These are phyloP conservation scores for Chrysopogon serrulatus DNA, from an alignment of 176 grass and related monocot species.

Conservation along the genomic window DNA sequence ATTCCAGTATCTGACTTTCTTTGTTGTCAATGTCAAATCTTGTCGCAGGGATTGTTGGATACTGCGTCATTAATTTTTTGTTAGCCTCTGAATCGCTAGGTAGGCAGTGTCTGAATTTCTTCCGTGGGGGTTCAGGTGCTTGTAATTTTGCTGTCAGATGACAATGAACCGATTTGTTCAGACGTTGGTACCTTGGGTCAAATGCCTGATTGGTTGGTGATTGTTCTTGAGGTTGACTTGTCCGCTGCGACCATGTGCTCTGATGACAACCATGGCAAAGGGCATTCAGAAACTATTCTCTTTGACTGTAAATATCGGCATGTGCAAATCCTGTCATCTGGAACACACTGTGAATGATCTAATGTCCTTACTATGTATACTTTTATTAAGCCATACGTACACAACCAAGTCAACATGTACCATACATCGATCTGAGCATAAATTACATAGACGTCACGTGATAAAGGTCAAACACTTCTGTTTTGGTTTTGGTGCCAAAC, in stretches of 20 bases:
- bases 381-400: constrained; percentile 1
- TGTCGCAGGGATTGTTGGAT: constrained; percentile 11
- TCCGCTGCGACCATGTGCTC: background rate
- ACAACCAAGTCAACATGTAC: constrained; percentile 6
- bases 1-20: background rate
- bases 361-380: background rate
- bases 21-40: constrained; percentile 8
- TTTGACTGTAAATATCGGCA: background rate
- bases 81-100: constrained; percentile 20
- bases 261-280: background rate
- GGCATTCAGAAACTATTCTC: background rate
- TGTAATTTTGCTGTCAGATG: constrained; percentile 31
- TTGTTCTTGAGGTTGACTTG: constrained; percentile 22
- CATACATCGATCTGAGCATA: constrained; percentile 11
- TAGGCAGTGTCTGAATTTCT: constrained; percentile 9
- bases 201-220: background rate
- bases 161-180: constrained; percentile 4
- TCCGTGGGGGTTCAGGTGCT: background rate
- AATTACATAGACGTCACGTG: constrained; percentile 3
- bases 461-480: background rate
- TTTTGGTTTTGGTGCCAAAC: background rate
- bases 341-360: constrained; percentile 8
- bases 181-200: background rate
- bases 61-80: background rate
- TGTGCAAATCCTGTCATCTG: background rate